Base-by-base conservation (phyloP, 169 alveolate genomes). In the Plasmodium vivax region DNA sequence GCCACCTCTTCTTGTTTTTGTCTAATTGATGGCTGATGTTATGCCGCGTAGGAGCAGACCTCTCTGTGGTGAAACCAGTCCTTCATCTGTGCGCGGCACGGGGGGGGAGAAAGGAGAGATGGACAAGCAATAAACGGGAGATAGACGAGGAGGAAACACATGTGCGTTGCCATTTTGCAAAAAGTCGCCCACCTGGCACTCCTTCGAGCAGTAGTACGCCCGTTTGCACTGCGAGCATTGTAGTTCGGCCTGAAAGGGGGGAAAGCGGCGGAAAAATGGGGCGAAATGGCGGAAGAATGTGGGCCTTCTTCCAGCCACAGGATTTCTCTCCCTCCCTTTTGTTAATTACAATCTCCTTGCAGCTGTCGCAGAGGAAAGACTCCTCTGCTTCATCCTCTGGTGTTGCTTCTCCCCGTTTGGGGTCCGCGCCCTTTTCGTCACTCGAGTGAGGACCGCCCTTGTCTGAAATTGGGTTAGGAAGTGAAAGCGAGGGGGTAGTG, bases 201-300 rank as follows among this genome's bases (percentile, higher is more conserved):
- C 94, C 54, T 87, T 87, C 34, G 94, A 87, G 74, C 94, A 87
- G 45, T 87, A 87, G 73, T 87, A 87, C 41, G 72, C 36, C 82
- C 54, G 83, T 77, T 87, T 87, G 82, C 94, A 87, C 30, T 87
- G 94, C 23, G 94, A 87, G 30, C 94, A 87, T 58, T 87, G 94
- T 38, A 87, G 19, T 87, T 87, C 94, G 47, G 94, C 94, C 94
- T 87, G 54, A 38, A 54, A 16, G 74, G 7, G 82, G 47, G 74
- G 62, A 77, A 2, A 19, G 19, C 7, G 36, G 38, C 30, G 45
- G 3, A 12, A 34, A 16, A 83, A 23, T 58, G 4, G 56, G 5
- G 19, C 30, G 54, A 45, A 45, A 45, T 30, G 47, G 12, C 16
- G 10, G 1, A 12, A 80, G 32, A n/a, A 34, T 19, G 5, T 34